A percentile compares a stretch with the other conserved stretches of the same genome.
Conservation (phyloP, 2,329 filamentous ascomycete species). For the Ophiocordyceps robertsii region DNA sequence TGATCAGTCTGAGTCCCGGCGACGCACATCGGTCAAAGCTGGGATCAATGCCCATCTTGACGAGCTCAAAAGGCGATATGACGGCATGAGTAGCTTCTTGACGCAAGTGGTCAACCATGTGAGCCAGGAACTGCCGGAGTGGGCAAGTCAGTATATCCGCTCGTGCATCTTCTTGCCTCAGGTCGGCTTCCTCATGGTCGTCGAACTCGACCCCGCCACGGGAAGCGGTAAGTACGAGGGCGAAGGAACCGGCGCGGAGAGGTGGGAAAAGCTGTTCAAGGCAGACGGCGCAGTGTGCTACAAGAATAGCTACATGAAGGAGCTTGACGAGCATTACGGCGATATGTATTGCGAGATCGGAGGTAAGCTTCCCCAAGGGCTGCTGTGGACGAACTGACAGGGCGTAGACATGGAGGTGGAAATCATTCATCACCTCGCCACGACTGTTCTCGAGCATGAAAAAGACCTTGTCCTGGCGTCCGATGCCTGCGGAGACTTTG, state of each 20-base stretch:
- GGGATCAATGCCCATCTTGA: slow-evolving; percentile 68
- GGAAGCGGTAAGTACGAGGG: slow-evolving; percentile 52
- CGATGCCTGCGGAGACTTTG: slow-evolving; percentile 72
- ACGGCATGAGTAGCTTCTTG: slow-evolving; percentile 63
- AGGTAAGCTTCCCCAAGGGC: slow-evolving; percentile 33
- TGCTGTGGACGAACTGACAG: slow-evolving; percentile 8
- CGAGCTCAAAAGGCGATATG: slow-evolving; percentile 61
- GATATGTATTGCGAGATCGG: slow-evolving; percentile 78
- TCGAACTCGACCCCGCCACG: slow-evolving; percentile 38
- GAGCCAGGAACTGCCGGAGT: slow-evolving; percentile 45
- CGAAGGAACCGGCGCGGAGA: slow-evolving; percentile 35
- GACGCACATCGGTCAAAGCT: slow-evolving; percentile 57
- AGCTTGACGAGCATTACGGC: slow-evolving; percentile 70
- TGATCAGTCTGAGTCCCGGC: slow-evolving; percentile 55
- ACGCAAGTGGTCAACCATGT: slow-evolving; percentile 54
- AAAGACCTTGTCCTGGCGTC: slow-evolving; percentile 54
- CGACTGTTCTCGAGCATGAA: slow-evolving; percentile 57
- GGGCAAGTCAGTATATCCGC: slow-evolving; percentile 36
- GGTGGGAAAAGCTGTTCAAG: slow-evolving; percentile 68
- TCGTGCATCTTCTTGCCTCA: slow-evolving; percentile 89
- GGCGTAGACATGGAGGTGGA: slow-evolving; percentile 70
- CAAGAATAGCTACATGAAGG: slow-evolving; percentile 70
- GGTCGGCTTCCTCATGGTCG: slow-evolving; percentile 75
- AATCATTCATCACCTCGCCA: slow-evolving; percentile 65
- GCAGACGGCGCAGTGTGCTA: slow-evolving; percentile 65